Evolutionary conservation across 1,284 basidiomycete genomes (phyloP).

Genomic region (Xerocomus nothofagi): DNA sequence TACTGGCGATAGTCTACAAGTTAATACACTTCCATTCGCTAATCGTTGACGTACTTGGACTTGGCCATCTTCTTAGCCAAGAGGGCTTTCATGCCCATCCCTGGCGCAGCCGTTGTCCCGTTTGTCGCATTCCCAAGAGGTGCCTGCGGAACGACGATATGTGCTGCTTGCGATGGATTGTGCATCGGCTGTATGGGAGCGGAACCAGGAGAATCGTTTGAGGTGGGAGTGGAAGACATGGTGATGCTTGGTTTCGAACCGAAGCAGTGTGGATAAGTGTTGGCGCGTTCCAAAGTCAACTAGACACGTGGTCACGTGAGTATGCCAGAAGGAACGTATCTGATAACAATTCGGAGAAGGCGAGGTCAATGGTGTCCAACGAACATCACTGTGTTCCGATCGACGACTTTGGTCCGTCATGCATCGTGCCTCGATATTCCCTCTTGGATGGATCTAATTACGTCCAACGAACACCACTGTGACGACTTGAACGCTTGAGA

Average conservation of each 20-base stretch:
- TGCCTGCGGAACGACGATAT: conserved; percentile 74
- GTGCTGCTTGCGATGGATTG: conserved; percentile 78
- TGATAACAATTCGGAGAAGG: too few species aligned
- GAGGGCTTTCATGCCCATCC: conserved; percentile 85
- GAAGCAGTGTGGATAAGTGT: neutral
- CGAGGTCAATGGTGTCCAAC: too few species aligned
- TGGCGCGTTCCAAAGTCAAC: conserved; percentile 25
- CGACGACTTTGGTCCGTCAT: neutral
- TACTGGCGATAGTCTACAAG: conserved; percentile 40
- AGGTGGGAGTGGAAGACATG: conserved; percentile 63
- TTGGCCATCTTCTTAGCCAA: conserved; percentile 88
- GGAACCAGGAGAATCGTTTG: conserved; percentile 61
- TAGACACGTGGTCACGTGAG: conserved; percentile 33
- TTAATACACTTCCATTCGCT: neutral
- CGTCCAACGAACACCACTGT: neutral
- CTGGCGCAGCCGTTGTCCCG: conserved; percentile 52
- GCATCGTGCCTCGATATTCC: too few species aligned
- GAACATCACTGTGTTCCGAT: neutral
- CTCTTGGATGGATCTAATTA: too few species aligned
- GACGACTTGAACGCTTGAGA: neutral
- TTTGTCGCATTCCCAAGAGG: conserved; percentile 68
- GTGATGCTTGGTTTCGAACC: neutral
- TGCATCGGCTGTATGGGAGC: conserved; percentile 77
- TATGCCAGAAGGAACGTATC: too few species aligned
- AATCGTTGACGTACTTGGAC: conserved; percentile 57